Conservation (phyloP, 2,329 filamentous ascomycete genomes). For the Fusarium sp. region DNA sequence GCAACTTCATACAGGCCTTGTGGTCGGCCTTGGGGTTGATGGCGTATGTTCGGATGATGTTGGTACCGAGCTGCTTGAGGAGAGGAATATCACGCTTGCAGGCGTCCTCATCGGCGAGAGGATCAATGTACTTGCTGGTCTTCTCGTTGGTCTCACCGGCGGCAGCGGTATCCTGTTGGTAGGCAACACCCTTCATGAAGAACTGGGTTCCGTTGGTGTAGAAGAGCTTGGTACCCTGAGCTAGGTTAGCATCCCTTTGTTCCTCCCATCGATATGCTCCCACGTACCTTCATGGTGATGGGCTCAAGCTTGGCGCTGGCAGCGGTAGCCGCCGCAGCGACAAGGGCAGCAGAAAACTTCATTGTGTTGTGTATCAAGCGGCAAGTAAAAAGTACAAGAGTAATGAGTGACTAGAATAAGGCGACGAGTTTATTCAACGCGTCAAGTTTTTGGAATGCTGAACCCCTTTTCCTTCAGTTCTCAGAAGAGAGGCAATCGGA, state of each 20-base stretch:
- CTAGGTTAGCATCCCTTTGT: background rate
- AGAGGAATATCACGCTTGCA: constrained; percentile 91
- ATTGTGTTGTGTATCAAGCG: constrained; percentile 44
- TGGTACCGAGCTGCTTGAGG: constrained; percentile 82
- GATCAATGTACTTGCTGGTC: constrained; percentile 76
- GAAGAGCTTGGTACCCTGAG: constrained; percentile 86
- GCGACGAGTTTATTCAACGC: constrained; percentile 21
- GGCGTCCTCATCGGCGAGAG: constrained; percentile 75
- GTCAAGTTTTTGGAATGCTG: constrained; percentile 29
- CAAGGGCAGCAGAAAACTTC: constrained; percentile 52
- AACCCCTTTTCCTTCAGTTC: constrained; percentile 28
- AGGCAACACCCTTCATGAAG: constrained; percentile 93
- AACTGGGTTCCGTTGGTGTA: constrained; percentile 76
- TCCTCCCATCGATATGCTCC: background rate
- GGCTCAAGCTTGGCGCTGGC: constrained; percentile 61
- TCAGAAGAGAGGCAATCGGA: constrained; percentile 17
- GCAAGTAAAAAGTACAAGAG: constrained; percentile 28
- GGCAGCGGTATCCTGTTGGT: constrained; percentile 82
- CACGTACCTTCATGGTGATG: constrained; percentile 75
- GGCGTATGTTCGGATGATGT: constrained; percentile 95
- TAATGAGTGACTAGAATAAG: constrained; percentile 36
- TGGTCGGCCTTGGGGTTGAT: constrained; percentile 85
- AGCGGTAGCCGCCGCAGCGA: constrained; percentile 55
- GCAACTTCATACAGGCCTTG: constrained; percentile 82
- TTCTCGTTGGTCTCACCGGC: constrained; percentile 61